Base-by-base conservation (phyloP, 257 asterid genomes). In the Solanum lycopersicoides region DNA sequence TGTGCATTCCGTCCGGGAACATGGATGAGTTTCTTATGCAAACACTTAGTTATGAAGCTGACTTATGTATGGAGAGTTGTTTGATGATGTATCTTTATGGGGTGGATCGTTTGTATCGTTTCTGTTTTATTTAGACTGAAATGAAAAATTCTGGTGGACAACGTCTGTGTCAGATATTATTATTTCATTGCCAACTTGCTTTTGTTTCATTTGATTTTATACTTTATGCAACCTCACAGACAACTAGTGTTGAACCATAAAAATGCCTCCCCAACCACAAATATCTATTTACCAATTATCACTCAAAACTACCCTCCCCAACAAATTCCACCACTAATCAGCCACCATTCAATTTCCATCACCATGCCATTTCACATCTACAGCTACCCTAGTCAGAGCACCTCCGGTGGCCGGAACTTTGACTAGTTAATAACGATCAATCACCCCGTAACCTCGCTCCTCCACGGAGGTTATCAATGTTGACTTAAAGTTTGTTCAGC, bases 11-110 rank as follows among this genome's bases (percentile, higher is more conserved):
- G 21, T 76, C 76, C n/a, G 74, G 74, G 41, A 44, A 75, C 37
- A 74, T 32, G 87, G 82, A 69, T 87, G 85, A 60, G 65, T 87
- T 89, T 88, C 86, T 32, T 23, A 39, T 71, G 79, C 44, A 15
- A 73, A 84, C 86, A 71, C 77, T 82, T 71, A 14, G 35, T 20
- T 35, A 28, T 82, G 82, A 86, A 87, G 69, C 34, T 71, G 76
- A 76, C 66, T 86, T 35, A 18, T 89, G 84, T 47, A 88, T 73
- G 85, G 34, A 59, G 84, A 77, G 65, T 80, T 84, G 90, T 59
- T 83, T 76, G 53, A 83, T 82, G 59, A 83, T 82, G 59, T 85
- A 83, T 63, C 88, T 88, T 88, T 76, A 84, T 47, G 60, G 28
- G 85, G 60, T 80, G 88, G 72, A 63, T 76, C 65, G 65, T 12